Percentiles rank a stretch among this genome's conserved stretches.
Conservation (phyloP, 208 protist species). For the Wallacemonas sp. region DNA sequence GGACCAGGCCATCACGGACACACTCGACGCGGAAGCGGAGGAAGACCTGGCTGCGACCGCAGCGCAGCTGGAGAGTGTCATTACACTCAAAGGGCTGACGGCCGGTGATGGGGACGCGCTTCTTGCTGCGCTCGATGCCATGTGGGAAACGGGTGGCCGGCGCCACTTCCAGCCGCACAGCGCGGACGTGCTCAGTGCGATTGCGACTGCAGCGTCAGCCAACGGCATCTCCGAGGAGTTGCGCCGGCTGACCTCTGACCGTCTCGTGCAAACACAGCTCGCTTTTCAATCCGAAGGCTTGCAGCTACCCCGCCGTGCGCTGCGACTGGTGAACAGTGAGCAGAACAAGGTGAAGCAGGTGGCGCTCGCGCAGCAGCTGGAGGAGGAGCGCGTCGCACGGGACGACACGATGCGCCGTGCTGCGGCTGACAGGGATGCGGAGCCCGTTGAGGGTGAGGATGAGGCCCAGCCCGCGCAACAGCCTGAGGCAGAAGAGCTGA, state of each 20-base stretch:
- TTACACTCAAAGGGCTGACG: conserved; percentile 61
- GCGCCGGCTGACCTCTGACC: conserved; percentile 37
- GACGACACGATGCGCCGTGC: conserved; percentile 17
- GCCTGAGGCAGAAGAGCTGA: not conserved
- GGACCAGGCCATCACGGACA: conserved; percentile 23
- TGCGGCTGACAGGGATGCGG: not conserved
- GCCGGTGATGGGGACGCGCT: conserved; percentile 52
- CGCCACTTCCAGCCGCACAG: conserved; percentile 61
- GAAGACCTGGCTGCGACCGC: conserved; percentile 43
- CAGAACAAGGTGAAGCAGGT: conserved; percentile 56
- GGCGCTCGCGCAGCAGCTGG: conserved; percentile 34
- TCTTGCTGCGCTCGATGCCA: conserved; percentile 29
- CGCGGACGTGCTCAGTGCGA: conserved; percentile 75
- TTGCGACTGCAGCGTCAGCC: conserved; percentile 50
- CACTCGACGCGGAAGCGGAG: conserved; percentile 42
- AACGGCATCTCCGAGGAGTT: conserved; percentile 34
- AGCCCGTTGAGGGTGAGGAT: not conserved
- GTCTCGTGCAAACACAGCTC: conserved; percentile 60
- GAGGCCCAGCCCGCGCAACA: not conserved
- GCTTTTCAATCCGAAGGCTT: conserved; percentile 21
- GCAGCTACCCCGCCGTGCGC: conserved; percentile 65
- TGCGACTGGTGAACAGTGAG: conserved; percentile 71
- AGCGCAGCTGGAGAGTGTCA: conserved; percentile 74
- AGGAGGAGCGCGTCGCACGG: conserved; percentile 15
- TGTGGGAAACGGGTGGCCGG: conserved; percentile 48